phyloP scores from a whole-genome alignment of 2,329 filamentous ascomycete species.

The Xylariaceae sp. region DNA sequence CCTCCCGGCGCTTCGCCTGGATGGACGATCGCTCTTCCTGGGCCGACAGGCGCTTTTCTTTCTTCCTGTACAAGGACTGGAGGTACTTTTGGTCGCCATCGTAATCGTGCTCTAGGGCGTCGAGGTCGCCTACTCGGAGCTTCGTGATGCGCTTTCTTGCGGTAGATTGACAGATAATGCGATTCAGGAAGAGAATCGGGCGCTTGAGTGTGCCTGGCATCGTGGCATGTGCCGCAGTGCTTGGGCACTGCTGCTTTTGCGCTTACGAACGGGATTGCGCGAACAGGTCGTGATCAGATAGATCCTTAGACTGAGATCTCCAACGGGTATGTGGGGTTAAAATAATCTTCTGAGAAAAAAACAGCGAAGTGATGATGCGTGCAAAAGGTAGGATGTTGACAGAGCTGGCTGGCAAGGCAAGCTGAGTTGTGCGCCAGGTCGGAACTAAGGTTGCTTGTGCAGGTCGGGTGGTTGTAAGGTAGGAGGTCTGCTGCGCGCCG shows the following conservation, averaged over 20 bases:
- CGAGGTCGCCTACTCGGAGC: slow-evolving; percentile 35
- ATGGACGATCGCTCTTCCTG: slow-evolving; percentile 32
- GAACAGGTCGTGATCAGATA: neutral
- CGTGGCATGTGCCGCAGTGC: slow-evolving; percentile 7
- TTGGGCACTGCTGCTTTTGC: neutral
- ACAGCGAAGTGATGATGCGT: neutral
- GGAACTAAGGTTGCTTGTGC: too few relatives aligned
- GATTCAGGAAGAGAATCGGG: slow-evolving; percentile 36
- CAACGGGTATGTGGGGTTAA: neutral
- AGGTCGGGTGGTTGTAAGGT: too few relatives aligned
- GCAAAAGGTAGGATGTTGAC: neutral
- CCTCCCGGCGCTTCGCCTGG: slow-evolving; percentile 32
- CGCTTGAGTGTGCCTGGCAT: slow-evolving; percentile 35
- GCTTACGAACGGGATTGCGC: neutral
- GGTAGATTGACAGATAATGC: slow-evolving; percentile 35
- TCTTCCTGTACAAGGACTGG: slow-evolving; percentile 32
- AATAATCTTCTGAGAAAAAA: neutral
- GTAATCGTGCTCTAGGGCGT: slow-evolving; percentile 28
- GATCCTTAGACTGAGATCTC: neutral
- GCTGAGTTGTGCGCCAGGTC: too few relatives aligned
- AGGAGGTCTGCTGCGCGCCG: too few relatives aligned
- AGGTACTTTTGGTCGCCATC: slow-evolving; percentile 31
- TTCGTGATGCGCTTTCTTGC: slow-evolving; percentile 39
- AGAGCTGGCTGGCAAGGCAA: neutral
- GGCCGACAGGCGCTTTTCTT: slow-evolving; percentile 32